These are phyloP conservation scores for Nakataea oryzae DNA, from an alignment of 2,329 filamentous ascomycete species.

Conservation along the genomic window DNA sequence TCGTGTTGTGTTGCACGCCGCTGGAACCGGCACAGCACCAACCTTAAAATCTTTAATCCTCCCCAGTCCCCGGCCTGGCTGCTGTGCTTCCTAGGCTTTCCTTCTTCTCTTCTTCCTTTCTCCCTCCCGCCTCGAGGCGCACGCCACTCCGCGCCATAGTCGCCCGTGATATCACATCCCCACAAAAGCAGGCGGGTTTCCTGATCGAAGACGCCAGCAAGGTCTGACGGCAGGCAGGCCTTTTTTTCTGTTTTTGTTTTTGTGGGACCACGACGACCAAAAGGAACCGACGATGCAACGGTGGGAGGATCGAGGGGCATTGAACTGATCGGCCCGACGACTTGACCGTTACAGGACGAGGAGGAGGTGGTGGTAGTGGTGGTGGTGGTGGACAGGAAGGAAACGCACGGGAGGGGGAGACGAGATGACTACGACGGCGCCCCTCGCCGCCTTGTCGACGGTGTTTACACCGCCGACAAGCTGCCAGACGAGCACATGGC, in stretches of 20 bases:
- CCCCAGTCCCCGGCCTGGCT: background rate
- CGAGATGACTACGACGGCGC: slow-evolving; percentile 10
- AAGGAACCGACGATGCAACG: background rate
- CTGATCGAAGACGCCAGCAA: background rate
- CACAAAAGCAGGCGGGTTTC: no score
- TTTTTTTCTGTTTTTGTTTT: no score
- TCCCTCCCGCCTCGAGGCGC: background rate
- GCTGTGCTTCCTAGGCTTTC: background rate
- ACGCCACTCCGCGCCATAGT: background rate
- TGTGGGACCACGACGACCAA: background rate
- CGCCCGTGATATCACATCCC: background rate
- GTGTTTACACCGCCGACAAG: slow-evolving; percentile 24
- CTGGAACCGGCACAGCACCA: background rate
- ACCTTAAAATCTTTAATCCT: background rate
- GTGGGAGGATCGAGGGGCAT: background rate
- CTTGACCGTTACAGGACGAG: no score
- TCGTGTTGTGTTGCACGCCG: background rate
- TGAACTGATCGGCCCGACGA: background rate
- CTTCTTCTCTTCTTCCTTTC: background rate
- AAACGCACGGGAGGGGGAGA: background rate
- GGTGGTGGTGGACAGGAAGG: background rate
- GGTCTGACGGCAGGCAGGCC: background rate
- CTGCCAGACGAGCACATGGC: slow-evolving; percentile 25
- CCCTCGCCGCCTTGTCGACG: slow-evolving; percentile 26
- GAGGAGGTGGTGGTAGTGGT: no score